Evolutionary conservation across 177 flowering plant species (phyloP), one percentile per base, ranked within the genome.

Genomic region (Telopea speciosissima): DNA sequence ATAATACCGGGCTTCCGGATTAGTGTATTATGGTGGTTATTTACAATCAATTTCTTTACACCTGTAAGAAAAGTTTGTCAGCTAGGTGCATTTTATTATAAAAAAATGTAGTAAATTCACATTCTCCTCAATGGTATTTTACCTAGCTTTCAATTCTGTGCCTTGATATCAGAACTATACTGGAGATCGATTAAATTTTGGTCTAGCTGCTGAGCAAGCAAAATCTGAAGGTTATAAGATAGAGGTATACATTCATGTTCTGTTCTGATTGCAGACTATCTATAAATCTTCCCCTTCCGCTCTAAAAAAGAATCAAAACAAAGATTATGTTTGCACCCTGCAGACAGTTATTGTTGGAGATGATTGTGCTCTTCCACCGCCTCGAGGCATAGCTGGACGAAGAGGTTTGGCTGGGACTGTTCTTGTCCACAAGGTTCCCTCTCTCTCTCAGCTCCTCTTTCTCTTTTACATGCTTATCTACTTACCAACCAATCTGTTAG

Each of bases 291-390:
- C 25, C 9, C 40, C 40, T 36, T 36, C 40, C 8, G 8, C 9
- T 24, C n/a, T 44, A 21, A 65, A 49, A 58, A 66, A 4, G 31
- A 28, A 28, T 28, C 31, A 28, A 28, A 28, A 4, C 2, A 28
- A 28, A 49, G 36, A 40, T 63, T 8, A 23, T 72, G 8, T 23
- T 70, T 77, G 62, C 69, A 25, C 40, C 33, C 69, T 76, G 74
- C 73, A 95, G 97, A 86, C 79, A 70, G 97, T 95, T 23, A 87
- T 92, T 78, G 96, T 95, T 79, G 97, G 97, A 72, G 99, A 95
- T 83, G 99, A 95, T 78, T 95, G 99, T 85, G 97, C 97, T 74
- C 85, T 95, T 61, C 97, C 99, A 72, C 99, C 96, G 59, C 94
- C 94, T 76, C 89, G 96, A 69, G 97, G 97, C 65, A 84, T 95